These are phyloP conservation scores for Termitomyces sp. DNA, from an alignment of 768 basidiomycete species.

Conservation along the genomic window DNA sequence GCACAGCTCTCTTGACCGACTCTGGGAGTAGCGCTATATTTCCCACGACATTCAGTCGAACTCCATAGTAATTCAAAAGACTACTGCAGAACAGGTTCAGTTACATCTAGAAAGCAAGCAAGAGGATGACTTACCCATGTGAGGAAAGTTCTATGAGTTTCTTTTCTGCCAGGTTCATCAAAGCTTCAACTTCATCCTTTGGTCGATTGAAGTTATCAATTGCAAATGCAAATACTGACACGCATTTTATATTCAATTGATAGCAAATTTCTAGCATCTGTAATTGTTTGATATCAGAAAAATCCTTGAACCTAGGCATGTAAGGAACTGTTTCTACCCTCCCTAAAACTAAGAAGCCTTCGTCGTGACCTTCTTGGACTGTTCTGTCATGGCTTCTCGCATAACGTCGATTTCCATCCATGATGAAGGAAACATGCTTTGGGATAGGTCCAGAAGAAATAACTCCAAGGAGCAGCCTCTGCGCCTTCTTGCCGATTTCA, in stretches of 20 bases:
- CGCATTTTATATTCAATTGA: constrained; percentile 68
- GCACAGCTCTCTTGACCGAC: constrained; percentile 63
- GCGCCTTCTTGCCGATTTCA: constrained; percentile 9
- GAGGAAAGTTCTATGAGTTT: constrained; percentile 73
- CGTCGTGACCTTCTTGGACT: constrained; percentile 76
- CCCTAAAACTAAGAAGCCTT: constrained; percentile 77
- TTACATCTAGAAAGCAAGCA: background rate
- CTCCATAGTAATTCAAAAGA: constrained; percentile 74
- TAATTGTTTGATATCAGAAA: constrained; percentile 10
- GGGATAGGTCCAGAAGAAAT: constrained; percentile 85
- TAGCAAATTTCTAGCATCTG: constrained; percentile 87
- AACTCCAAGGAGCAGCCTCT: constrained; percentile 23
- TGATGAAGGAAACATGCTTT: constrained; percentile 86
- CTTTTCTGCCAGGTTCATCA: constrained; percentile 80
- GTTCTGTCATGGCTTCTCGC: constrained; percentile 63
- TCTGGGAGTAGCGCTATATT: constrained; percentile 68
- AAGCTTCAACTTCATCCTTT: constrained; percentile 75
- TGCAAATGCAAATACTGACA: constrained; percentile 93
- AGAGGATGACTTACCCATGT: constrained; percentile 61
- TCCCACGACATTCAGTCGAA: constrained; percentile 82
- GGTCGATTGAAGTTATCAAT: constrained; percentile 96
- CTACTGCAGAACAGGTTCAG: constrained; percentile 41
- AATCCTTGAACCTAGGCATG: background rate
- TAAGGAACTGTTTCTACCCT: constrained; percentile 49
- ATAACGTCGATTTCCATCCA: constrained; percentile 96